phyloP scores from a whole-genome alignment of 139 green algal species.

The Edaphochlamys debaryana region DNA sequence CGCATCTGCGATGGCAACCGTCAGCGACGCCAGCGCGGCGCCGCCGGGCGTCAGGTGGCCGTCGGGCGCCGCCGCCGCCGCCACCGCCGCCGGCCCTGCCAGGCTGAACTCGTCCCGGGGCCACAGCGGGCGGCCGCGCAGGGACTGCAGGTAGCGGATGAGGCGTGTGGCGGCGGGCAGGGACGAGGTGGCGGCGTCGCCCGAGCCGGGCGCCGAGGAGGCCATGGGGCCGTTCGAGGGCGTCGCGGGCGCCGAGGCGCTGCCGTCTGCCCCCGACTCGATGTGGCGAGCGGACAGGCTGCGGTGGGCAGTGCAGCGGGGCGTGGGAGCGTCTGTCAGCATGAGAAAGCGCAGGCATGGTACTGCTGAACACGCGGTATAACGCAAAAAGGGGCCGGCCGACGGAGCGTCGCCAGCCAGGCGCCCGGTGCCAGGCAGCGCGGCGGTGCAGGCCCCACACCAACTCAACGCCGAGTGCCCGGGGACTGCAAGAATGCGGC shows the following conservation, averaged over 20 bases:
- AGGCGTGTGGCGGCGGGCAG: not conserved
- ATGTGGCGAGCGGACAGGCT: too few species aligned
- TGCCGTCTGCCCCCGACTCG: too few species aligned
- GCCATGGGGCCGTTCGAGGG: not conserved
- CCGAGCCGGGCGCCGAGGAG: not conserved
- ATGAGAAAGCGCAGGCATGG: too few species aligned
- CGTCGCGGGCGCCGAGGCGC: not conserved
- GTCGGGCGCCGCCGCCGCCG: conserved; percentile 20
- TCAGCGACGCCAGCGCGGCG: conserved; percentile 46
- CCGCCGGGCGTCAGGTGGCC: conserved; percentile 33
- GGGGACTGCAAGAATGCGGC: too few species aligned
- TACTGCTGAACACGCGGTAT: too few species aligned
- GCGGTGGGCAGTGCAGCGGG: too few species aligned
- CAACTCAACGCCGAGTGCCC: too few species aligned
- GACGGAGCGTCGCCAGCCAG: too few species aligned
- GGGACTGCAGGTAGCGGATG: conserved; percentile 76
- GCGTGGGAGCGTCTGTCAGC: too few species aligned
- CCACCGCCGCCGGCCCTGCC: not conserved
- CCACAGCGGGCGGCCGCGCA: conserved; percentile 83
- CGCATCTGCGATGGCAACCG: conserved; percentile 52
- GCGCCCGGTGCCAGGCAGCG: too few species aligned
- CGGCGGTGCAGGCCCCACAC: too few species aligned
- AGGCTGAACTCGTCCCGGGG: conserved; percentile 64
- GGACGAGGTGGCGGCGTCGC: not conserved
- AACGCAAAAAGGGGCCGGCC: too few species aligned